Base-by-base conservation (phyloP, 192 early-diverging fungal genomes). In the Phycomyces blakesleeanus region DNA sequence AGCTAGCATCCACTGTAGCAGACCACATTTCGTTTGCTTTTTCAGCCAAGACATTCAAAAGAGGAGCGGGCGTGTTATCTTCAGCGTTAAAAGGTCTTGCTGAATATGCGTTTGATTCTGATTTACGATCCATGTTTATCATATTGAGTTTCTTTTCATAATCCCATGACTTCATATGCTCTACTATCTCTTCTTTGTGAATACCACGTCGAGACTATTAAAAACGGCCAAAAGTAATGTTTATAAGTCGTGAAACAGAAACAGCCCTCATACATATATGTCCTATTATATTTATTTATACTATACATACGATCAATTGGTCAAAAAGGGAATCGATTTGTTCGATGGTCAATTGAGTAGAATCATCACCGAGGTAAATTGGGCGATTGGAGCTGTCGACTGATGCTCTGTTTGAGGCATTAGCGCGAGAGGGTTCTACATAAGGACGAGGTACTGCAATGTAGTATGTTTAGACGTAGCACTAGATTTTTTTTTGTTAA, bases 271-370 rank as follows among this genome's bases (percentile, higher is more conserved):
- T n/a, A 25, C n/a, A n/a, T n/a, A n/a, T n/a, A n/a, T n/a, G n/a
- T n/a, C n/a, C n/a, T n/a, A n/a, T n/a, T n/a, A n/a, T n/a, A n/a
- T n/a, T n/a, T n/a, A n/a, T n/a, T n/a, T n/a, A n/a, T n/a, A n/a
- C n/a, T n/a, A n/a, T n/a, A 67, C 70, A 34, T 77, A 80, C 82
- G 76, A 84, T 67, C 72, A 84, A 75, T 51, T 81, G 76, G 16
- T 80, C 73, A 64, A 84, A 84, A 44, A 77, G 59, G 42, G 72
- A 66, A 29, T 84, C 73, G 39, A 84, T 71, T 37, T 77, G 71
- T 37, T 74, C 73, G 58, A 82, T 80, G 18, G 5, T 47, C 15
- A 47, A 11, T 11, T 47, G 44, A n/a, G 2, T 34, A 5, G 29
- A 34, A 34, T 18, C 44, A 3, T 47, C 44, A 3, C 15, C 12